Conservation (phyloP, 306 rosid species). For the cucumber (Cucumis sativus) region Cucumber_9930_V3 NC_026661.2:1538001-1538500, state of each 20-base stretch:
- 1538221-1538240: slow-evolving; percentile 67
- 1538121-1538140: slow-evolving; percentile 7
- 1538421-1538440: slow-evolving; percentile 19
- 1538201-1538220: slow-evolving; percentile 90
- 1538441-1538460: slow-evolving; percentile 15
- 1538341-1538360: slow-evolving; percentile 57
- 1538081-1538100: neutral
- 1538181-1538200: slow-evolving; percentile 95
- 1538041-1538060: neutral
- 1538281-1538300: slow-evolving; percentile 11
- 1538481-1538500: slow-evolving; percentile 38
- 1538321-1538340: slow-evolving; percentile 82
- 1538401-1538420: slow-evolving; percentile 39
- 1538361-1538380: slow-evolving; percentile 61
- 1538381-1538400: slow-evolving; percentile 18
- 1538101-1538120: neutral
- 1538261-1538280: neutral
- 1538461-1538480: slow-evolving; percentile 34
- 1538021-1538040: neutral
- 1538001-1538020: neutral
- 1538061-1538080: neutral
- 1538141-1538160: slow-evolving; percentile 22
- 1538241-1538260: neutral
- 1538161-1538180: slow-evolving; percentile 94
- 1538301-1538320: slow-evolving; percentile 58